phyloP scores from a whole-genome alignment of 495 filamentous ascomycete species.

The Penicillium coffeae region DNA sequence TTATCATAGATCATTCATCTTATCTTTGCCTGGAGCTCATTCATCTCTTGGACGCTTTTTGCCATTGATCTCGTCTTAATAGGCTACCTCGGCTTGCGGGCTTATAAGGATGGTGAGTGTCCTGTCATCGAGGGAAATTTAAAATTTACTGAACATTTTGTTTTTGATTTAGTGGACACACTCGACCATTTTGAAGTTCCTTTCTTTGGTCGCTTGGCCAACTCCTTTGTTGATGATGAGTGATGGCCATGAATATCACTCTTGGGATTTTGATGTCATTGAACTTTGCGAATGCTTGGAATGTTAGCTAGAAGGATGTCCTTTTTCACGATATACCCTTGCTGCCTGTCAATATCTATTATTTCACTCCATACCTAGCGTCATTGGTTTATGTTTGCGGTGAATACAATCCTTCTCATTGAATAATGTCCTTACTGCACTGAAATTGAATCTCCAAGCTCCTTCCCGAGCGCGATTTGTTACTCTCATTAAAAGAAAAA shows the following conservation, averaged over 20 bases:
- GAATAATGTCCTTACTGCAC: not conserved
- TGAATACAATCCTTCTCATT: not conserved
- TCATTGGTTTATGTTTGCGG: not conserved
- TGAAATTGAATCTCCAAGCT: not conserved
- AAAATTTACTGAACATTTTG: not conserved
- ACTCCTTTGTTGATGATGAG: slow-evolving; percentile 89
- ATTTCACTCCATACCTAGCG: not conserved
- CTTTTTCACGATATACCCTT: slow-evolving; percentile 21
- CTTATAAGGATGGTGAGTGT: slow-evolving; percentile 73
- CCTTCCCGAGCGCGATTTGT: not conserved
- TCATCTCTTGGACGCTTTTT: slow-evolving; percentile 81
- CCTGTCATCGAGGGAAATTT: not conserved
- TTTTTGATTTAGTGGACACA: slow-evolving; percentile 59
- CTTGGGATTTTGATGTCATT: not conserved
- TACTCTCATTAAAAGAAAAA: too few relatives aligned
- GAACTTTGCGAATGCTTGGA: slow-evolving; percentile 12
- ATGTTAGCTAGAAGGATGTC: slow-evolving; percentile 8
- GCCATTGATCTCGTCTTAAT: slow-evolving; percentile 72
- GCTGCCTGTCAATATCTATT: not conserved
- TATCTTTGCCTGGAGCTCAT: slow-evolving; percentile 75
- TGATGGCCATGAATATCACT: slow-evolving; percentile 31
- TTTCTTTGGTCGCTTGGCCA: slow-evolving; percentile 71
- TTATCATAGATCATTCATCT: slow-evolving; percentile 63
- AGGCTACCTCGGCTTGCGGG: slow-evolving; percentile 68
- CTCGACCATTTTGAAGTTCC: slow-evolving; percentile 92